These are phyloP conservation scores for Russula emetica DNA, from an alignment of 768 basidiomycete genomes.

Conservation along the genomic window DNA sequence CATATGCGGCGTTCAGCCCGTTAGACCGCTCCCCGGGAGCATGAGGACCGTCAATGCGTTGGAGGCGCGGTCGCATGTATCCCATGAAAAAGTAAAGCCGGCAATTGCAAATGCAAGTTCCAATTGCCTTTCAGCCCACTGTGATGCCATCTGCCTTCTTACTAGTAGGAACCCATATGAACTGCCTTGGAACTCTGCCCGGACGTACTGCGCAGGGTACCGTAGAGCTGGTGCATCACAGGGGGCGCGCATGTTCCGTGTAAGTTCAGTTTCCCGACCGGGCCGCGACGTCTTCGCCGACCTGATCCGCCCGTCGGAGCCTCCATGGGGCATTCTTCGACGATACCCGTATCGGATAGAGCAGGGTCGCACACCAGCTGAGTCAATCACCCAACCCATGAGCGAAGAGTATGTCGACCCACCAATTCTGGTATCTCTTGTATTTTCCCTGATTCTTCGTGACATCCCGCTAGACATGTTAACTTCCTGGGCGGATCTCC, in stretches of 20 bases:
- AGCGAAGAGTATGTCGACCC: slow-evolving; percentile 23
- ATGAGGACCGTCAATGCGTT: neutral
- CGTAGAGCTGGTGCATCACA: neutral
- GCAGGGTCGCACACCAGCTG: slow-evolving; percentile 1
- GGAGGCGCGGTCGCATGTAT: neutral
- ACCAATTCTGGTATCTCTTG: slow-evolving; percentile 12
- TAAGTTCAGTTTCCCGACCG: slow-evolving; percentile 12
- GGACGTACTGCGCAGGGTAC: neutral
- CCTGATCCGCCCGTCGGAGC: slow-evolving; percentile 14
- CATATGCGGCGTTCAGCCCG: slow-evolving; percentile 4
- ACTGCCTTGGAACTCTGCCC: slow-evolving; percentile 1
- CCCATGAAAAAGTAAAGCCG: neutral
- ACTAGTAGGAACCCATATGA: neutral
- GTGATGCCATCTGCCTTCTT: slow-evolving; percentile 13
- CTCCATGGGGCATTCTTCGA: neutral
- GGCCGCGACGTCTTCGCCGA: slow-evolving; percentile 8
- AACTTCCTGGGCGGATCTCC: slow-evolving; percentile 62
- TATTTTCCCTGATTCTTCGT: slow-evolving; percentile 17
- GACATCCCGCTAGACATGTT: slow-evolving; percentile 36
- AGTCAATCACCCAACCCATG: slow-evolving; percentile 14
- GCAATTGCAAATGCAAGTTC: neutral
- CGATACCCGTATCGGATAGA: neutral
- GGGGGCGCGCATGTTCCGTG: slow-evolving; percentile 1
- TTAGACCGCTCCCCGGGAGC: neutral
- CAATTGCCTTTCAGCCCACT: neutral